phyloP scores from a whole-genome alignment of 768 basidiomycete species.

The Lactarius tabidus region DNA sequence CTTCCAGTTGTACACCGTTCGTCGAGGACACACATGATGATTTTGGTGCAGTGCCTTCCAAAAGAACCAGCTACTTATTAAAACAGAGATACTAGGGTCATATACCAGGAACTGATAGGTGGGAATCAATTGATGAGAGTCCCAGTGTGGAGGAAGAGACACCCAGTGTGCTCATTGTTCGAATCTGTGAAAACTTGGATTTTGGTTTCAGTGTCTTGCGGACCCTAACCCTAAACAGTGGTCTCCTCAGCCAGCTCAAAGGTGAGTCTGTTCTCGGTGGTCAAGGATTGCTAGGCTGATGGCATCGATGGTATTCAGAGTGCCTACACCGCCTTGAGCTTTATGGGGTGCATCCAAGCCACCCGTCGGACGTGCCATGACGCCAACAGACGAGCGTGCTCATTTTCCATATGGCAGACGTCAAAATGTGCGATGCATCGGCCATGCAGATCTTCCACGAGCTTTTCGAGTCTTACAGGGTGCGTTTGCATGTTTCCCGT shows the following conservation, averaged over 20 bases:
- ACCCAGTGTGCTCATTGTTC: conserved; percentile 76
- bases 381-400: conserved; percentile 70
- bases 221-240: conserved; percentile 13
- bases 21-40: conserved; percentile 86
- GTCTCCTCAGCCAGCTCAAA: conserved; percentile 75
- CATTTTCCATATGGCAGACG: conserved; percentile 91
- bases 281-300: conserved; percentile 2
- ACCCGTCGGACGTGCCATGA: conserved; percentile 86
- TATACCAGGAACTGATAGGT: conserved; percentile 82
- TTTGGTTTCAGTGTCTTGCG: conserved; percentile 76
- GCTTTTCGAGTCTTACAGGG: conserved; percentile 75
- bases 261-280: conserved; percentile 31
- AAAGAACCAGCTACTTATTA: neutral
- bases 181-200: conserved; percentile 88
- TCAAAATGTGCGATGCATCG: conserved; percentile 89
- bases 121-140: conserved; percentile 88
- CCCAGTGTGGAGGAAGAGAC: conserved; percentile 78
- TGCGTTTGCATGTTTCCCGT: conserved; percentile 29
- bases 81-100: conserved; percentile 51
- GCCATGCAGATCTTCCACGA: conserved; percentile 84
- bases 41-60: conserved; percentile 55
- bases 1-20: conserved; percentile 87
- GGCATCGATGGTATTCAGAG: conserved; percentile 40
- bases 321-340: conserved; percentile 81
- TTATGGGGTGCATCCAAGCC: conserved; percentile 73